Evolutionary conservation across 495 filamentous ascomycete species (phyloP).

Genomic region (Pseudoneurospora amorphoporcata): DNA sequence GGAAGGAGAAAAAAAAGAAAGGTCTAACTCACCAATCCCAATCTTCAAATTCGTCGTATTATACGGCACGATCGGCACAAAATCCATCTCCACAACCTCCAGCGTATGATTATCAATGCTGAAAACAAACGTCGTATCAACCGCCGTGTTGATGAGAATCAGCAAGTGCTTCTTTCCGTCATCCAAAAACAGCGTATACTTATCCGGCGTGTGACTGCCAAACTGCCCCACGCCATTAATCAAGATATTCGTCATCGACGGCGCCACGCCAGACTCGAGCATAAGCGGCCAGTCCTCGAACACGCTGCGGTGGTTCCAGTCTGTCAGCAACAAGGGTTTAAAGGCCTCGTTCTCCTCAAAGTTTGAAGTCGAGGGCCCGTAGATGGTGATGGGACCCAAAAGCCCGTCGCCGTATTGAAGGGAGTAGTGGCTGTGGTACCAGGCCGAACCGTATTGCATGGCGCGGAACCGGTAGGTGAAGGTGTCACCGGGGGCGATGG

Average conservation of each 20-base stretch:
- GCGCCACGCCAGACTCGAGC: conserved; percentile 20
- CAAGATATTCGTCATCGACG: conserved; percentile 30
- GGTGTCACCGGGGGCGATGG: conserved; percentile 28
- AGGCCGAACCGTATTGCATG: conserved; percentile 39
- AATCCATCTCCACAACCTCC: conserved; percentile 33
- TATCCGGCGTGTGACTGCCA: conserved; percentile 17
- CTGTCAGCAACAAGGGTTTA: conserved; percentile 28
- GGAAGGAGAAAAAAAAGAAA: too few relatives aligned
- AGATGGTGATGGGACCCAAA: conserved; percentile 32
- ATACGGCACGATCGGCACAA: conserved; percentile 36
- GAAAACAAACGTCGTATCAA: conserved; percentile 36
- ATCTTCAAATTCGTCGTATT: conserved; percentile 14
- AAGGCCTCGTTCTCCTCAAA: conserved; percentile 33
- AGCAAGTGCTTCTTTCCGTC: conserved; percentile 33
- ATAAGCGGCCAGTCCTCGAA: conserved; percentile 21
- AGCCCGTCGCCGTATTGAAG: conserved; percentile 36
- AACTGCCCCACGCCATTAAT: conserved; percentile 40
- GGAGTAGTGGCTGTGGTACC: conserved; percentile 48
- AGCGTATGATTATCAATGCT: conserved; percentile 39
- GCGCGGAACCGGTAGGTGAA: conserved; percentile 42
- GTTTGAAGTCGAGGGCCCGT: conserved; percentile 25
- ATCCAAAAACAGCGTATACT: conserved; percentile 28
- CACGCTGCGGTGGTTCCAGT: conserved; percentile 33
- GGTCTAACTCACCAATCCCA: background rate
- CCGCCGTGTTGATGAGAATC: conserved; percentile 41